Base-by-base conservation (phyloP, 1,284 basidiomycete genomes). In the Cryptococcus amylolentus region DNA sequence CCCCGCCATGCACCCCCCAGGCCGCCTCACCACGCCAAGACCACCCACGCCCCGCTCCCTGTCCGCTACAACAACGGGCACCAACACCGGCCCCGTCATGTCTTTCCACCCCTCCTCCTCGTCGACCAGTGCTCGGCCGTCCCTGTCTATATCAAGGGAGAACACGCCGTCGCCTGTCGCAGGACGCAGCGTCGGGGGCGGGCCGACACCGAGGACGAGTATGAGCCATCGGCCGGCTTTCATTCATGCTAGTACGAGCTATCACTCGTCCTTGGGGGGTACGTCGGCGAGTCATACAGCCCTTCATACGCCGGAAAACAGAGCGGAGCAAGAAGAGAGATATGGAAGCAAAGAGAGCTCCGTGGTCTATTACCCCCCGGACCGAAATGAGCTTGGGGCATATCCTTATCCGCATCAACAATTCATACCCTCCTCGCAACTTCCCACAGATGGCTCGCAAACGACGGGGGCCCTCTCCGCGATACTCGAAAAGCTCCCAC, bases 181-280 rank as follows among this genome's bases (percentile, higher is more conserved):
- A 35, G 41, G n/a, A n/a, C 41, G 20, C 8, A 44, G 42, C 42
- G 26, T n/a, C 10, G 26, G 18, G 42, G 18, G 18, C 12, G 42
- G 18, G 3, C 42, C 42, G 10, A 26, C 42, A 5, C 42, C 18
- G 16, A 10, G 42, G 42, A 26, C 31, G 8, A 35, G 28, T n/a
- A 23, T 42, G 18, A 57, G 56, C 18, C 61, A 63, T 48, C 53
- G 64, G 48, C 64, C 64, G 37, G 39, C 55, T 4, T 65, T 65
- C 40, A 18, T 51, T 5, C 63, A 65, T 43, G 54, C 63, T 16
- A 52, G 54, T 13, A 65, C 63, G 10, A 35, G 31, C 31, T 35
- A 35, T 35, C 31, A 35, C 31, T 35, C 31, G 31, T 10, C 31
- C 31, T 20, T 3, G 46, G 46, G 8, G 20, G n/a, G 49, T 13